A percentile compares a stretch with the other conserved stretches of the same genome.
phyloP scores from a whole-genome alignment of 805 yeast species.

The Teunomyces panamensis region DNA sequence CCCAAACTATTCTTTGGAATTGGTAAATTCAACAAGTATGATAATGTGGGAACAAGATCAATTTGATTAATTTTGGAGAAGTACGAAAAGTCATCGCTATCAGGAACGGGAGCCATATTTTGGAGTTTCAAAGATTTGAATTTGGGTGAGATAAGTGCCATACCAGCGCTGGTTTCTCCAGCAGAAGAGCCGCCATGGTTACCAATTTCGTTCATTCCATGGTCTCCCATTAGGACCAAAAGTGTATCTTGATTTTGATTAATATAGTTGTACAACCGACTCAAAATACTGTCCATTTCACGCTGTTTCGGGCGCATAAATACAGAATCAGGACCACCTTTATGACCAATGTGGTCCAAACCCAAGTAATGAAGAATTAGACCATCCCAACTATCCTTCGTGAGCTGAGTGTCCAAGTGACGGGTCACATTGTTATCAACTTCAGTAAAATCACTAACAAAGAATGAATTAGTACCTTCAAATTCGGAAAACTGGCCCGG shows the following conservation, averaged over 20 bases:
- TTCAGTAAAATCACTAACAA: slow-evolving; percentile 90
- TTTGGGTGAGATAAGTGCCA: slow-evolving; percentile 65
- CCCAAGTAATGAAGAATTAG: slow-evolving; percentile 89
- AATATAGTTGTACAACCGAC: slow-evolving; percentile 41
- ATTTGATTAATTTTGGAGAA: slow-evolving; percentile 58
- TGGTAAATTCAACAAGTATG: slow-evolving; percentile 59
- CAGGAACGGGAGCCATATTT: slow-evolving; percentile 35
- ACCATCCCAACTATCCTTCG: slow-evolving; percentile 67
- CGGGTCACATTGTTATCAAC: slow-evolving; percentile 93
- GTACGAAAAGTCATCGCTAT: slow-evolving; percentile 49
- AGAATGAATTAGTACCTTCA: slow-evolving; percentile 93
- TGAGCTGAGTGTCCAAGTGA: slow-evolving; percentile 65
- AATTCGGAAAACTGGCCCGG: slow-evolving; percentile 60
- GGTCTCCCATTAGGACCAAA: slow-evolving; percentile 83
- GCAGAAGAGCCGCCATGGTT: slow-evolving; percentile 94
- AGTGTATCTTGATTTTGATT: slow-evolving; percentile 44
- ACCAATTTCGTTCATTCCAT: slow-evolving; percentile 94
- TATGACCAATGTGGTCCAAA: slow-evolving; percentile 95
- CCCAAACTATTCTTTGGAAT: slow-evolving; percentile 78
- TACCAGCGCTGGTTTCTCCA: slow-evolving; percentile 89
- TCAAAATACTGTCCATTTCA: slow-evolving; percentile 79
- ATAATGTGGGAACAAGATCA: slow-evolving; percentile 69
- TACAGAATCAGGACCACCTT: slow-evolving; percentile 82
- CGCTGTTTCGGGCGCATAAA: slow-evolving; percentile 78
- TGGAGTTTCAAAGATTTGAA: slow-evolving; percentile 25